A percentile compares a stretch with the other conserved stretches of the same genome.
These are phyloP conservation scores for Hypoxylon cercidicola DNA, from an alignment of 495 filamentous ascomycete genomes.

Conservation along the genomic window DNA sequence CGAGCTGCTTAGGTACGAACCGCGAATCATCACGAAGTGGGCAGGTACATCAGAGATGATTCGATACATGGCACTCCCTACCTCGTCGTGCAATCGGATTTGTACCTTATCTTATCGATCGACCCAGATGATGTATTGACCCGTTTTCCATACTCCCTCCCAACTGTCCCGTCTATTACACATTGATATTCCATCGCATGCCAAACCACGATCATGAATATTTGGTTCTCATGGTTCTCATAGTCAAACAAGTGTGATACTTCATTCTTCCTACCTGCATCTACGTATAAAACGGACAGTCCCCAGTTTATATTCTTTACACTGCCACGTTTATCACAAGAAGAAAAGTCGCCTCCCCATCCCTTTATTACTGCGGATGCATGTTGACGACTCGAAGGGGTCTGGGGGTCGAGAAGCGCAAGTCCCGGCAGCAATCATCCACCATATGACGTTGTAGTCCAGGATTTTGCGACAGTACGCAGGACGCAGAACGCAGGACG, in stretches of 20 bases:
- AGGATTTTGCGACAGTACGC: conserved; percentile 32
- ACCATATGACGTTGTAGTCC: conserved; percentile 32
- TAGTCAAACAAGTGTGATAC: conserved; percentile 1
- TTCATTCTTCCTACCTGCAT: neutral
- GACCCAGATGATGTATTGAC: conserved; percentile 6
- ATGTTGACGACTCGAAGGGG: conserved; percentile 23
- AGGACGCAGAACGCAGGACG: conserved; percentile 1
- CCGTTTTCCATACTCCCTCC: neutral
- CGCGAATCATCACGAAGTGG: neutral
- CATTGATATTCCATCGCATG: too few relatives aligned
- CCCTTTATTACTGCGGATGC: conserved; percentile 9
- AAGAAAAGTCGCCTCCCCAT: conserved; percentile 2
- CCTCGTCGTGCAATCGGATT: neutral
- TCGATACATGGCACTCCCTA: conserved; percentile 6
- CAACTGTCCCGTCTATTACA: neutral
- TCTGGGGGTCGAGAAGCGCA: conserved; percentile 17
- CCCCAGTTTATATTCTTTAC: neutral
- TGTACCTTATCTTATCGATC: conserved; percentile 26
- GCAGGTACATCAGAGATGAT: neutral
- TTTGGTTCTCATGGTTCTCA: too few relatives aligned
- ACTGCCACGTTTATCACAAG: neutral
- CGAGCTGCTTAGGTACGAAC: neutral
- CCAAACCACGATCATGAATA: too few relatives aligned
- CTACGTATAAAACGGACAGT: neutral
- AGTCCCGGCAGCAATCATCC: conserved; percentile 19